Base-by-base conservation (phyloP, 108 stramenopile species). In the Licmophora abbreviata region DNA sequence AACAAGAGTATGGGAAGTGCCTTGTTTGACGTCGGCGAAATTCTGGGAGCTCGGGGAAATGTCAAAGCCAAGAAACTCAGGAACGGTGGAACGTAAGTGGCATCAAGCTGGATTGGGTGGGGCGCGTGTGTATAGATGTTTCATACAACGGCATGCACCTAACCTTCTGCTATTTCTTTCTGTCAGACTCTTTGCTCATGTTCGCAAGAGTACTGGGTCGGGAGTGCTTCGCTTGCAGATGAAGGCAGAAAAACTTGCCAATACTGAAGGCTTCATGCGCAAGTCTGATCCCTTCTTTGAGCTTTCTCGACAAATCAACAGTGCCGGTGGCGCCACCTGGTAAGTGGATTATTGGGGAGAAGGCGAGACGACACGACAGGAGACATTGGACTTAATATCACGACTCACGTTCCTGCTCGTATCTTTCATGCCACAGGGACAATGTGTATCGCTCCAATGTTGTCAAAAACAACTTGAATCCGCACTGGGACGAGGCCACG, bases 201-300 rank as follows among this genome's bases (percentile, higher is more conserved):
- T 40, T 18, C 38, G 38, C 48, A 14, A 50, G 15, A 1, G 30
- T 2, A 29, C 30, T 15, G 48, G 48, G 1, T 31, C 29, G 4
- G 48, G 48, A 6, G 4, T 6, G 3, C 24, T 50, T 2, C 28
- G 48, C 3, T 32, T 50, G 48, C 17, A 17, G 18, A 15, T 50
- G 30, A 50, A 25, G 11, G 48, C 29, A 1, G 3, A 29, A 29
- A 4, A 31, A 3, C 4, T 50, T 15, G 68, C 64, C 44, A 80
- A 76, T 54, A 59, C 66, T 0, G 78, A 85, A 23, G 76, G 79
- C 8, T 54, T 76, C n/a, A 74, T 85, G 29, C 51, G 62, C 21
- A 79, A 68, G 31, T 61, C 58, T 1, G 86, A 88, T 64, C 86
- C 86, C 12, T 88, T 88, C 32, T 78, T 66, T 61, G 79, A 78